Evolutionary conservation across 2,329 filamentous ascomycete species (phyloP).

Genomic region (Elsinoe ampelina): DNA sequence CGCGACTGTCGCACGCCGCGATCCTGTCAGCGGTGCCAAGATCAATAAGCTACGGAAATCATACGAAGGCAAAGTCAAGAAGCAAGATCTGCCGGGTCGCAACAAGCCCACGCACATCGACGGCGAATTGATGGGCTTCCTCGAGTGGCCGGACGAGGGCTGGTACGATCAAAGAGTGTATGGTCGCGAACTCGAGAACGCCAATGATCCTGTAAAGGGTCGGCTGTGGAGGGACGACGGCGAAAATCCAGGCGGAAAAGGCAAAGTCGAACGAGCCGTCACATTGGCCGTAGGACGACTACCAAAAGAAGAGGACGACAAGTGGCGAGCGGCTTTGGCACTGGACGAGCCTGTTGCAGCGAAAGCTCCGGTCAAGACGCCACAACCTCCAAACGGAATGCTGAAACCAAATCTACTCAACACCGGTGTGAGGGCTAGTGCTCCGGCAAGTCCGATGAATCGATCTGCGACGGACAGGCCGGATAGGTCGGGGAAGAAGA

Average conservation of each 20-base stretch:
- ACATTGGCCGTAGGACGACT: slow-evolving; percentile 36
- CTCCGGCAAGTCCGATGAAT: slow-evolving; percentile 26
- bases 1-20: slow-evolving; percentile 48
- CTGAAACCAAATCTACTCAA: slow-evolving; percentile 18
- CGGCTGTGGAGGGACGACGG: slow-evolving; percentile 7
- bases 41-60: slow-evolving; percentile 52
- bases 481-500: slow-evolving; percentile 60
- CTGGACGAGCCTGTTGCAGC: slow-evolving; percentile 32
- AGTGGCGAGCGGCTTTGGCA: slow-evolving; percentile 36
- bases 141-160: slow-evolving; percentile 33
- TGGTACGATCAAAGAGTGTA: slow-evolving; percentile 32
- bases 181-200: slow-evolving; percentile 32
- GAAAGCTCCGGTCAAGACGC: slow-evolving; percentile 13
- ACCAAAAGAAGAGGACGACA: slow-evolving; percentile 31
- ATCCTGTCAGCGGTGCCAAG: slow-evolving; percentile 56
- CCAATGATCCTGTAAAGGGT: slow-evolving; percentile 18
- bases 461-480: slow-evolving; percentile 45
- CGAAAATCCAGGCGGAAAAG: slow-evolving; percentile 23
- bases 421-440: slow-evolving; percentile 21
- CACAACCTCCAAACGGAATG: slow-evolving; percentile 3
- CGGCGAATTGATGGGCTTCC: slow-evolving; percentile 27
- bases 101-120: slow-evolving; percentile 37
- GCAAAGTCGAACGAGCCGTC: slow-evolving; percentile 33
- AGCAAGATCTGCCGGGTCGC: slow-evolving; percentile 39
- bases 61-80: slow-evolving; percentile 45